A percentile compares a stretch with the other conserved stretches of the same genome.
Evolutionary conservation across 2,329 filamentous ascomycete species (phyloP).

Genomic region (Epichloe baconii): DNA sequence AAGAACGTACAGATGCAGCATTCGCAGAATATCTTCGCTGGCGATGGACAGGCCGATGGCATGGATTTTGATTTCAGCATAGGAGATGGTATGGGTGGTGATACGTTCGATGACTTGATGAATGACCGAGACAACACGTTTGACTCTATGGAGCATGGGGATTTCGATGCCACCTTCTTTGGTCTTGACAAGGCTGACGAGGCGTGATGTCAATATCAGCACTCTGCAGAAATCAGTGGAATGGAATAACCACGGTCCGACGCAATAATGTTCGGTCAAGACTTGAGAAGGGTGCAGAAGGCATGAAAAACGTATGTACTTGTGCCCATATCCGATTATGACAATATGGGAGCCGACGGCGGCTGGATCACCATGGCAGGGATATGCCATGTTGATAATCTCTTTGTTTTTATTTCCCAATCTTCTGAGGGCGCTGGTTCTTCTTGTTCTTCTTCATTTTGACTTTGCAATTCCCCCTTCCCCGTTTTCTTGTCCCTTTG

Average conservation of each 20-base stretch:
- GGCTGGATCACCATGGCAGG: not conserved
- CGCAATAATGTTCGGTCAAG: too few species aligned
- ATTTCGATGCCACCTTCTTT: conserved; percentile 36
- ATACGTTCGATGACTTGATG: conserved; percentile 39
- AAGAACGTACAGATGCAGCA: conserved; percentile 13
- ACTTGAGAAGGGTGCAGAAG: too few species aligned
- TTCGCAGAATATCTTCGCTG: conserved; percentile 36
- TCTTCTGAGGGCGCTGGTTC: too few species aligned
- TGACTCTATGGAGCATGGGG: conserved; percentile 28
- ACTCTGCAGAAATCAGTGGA: not conserved
- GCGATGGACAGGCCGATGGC: conserved; percentile 27
- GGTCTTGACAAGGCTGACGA: conserved; percentile 19
- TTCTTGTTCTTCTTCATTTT: not conserved
- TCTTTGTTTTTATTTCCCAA: too few species aligned
- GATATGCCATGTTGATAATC: not conserved
- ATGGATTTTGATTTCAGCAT: conserved; percentile 22
- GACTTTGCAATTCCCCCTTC: not conserved
- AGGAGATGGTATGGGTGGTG: conserved; percentile 17
- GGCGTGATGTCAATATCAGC: conserved; percentile 3
- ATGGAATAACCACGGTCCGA: too few species aligned
- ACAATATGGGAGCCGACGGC: not conserved
- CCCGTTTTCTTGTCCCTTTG: not conserved
- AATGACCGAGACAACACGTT: conserved; percentile 27
- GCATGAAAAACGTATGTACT: too few species aligned
- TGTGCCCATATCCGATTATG: too few species aligned